Evolutionary conservation across 2,329 filamentous ascomycete genomes (phyloP), one percentile per base, ranked within the genome.

Genomic region (Juglanconis sp.): DNA sequence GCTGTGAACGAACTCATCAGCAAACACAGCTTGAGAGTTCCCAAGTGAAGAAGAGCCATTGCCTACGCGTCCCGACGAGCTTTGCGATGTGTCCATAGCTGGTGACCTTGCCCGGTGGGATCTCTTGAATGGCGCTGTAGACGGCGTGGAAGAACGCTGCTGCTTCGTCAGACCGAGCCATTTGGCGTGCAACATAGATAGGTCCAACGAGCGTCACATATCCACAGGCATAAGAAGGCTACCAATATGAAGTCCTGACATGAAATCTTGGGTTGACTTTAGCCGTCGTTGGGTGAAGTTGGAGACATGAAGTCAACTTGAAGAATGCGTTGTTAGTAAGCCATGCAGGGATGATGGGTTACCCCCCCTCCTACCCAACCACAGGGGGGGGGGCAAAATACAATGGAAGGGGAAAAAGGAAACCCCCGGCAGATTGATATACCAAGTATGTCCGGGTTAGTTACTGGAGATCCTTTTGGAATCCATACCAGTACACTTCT

Each of bases 101-200:
- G 1, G 93, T 97, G 47, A 97, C 92, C 70, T 83, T 89, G 63
- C 94, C 94, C 8, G 75, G 71, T 0, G 95, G 94, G 36, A 98
- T 90, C 72, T 96, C 87, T 73, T 94, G 91, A 3, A 97, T 85
- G 13, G 93, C 92, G 61, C 81, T 77, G 76, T 96, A 97, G 53
- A 96, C 92, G 49, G 89, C 78, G 77, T 80, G 77, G 74, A 89
- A 91, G 79, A 92, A 94, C 24, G 88, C 82, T 64, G 81, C 80
- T 11, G 89, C 89, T 74, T 93, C 90, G 66, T 92, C 89, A 49
- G 87, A 87, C 63, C 87, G 86, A 17, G 87, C 72, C 89, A 92
- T 91, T 11, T n/a, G 38, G 1, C 1, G 10, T n/a, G 11, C 9
- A 5, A 8, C 4, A 3, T 1, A 9, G 5, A n/a, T 7, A 13